These are phyloP conservation scores for Artomyces pyxidatus DNA, from an alignment of 768 basidiomycete genomes.

Conservation along the genomic window DNA sequence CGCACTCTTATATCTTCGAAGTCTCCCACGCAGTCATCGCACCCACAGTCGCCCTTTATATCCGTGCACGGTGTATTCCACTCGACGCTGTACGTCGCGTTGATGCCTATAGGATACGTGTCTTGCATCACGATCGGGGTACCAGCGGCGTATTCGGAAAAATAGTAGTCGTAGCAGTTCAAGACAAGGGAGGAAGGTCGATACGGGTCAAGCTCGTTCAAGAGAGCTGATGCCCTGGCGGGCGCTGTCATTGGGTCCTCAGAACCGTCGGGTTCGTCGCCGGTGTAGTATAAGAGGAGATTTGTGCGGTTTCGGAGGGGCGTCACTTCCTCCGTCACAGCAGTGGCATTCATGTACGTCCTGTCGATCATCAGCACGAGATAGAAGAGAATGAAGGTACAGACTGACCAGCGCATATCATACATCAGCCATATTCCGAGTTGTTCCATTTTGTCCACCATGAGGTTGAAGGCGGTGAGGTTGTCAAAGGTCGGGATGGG, in stretches of 20 bases:
- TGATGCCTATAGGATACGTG: constrained; percentile 46
- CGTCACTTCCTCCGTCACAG: constrained; percentile 62
- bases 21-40: constrained; percentile 55
- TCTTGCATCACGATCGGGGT: constrained; percentile 70
- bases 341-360: constrained; percentile 58
- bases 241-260: constrained; percentile 58
- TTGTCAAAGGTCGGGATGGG: constrained; percentile 62
- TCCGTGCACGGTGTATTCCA: constrained; percentile 58
- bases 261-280: constrained; percentile 67
- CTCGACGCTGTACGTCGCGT: constrained; percentile 51
- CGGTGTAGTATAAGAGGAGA: constrained; percentile 67
- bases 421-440: constrained; percentile 72
- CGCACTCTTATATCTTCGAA: constrained; percentile 64
- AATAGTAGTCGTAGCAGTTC: constrained; percentile 57
- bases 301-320: constrained; percentile 58
- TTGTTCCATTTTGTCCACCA: constrained; percentile 66
- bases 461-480: constrained; percentile 44
- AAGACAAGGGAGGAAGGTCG: constrained; percentile 50
- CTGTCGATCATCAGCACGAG: constrained; percentile 10
- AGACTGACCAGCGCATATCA: constrained; percentile 57
- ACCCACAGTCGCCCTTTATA: constrained; percentile 70
- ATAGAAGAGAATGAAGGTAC: background rate
- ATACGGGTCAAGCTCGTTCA: constrained; percentile 45
- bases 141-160: constrained; percentile 48
- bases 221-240: constrained; percentile 33